A percentile compares a stretch with the other conserved stretches of the same genome.
phyloP scores from a whole-genome alignment of 345 rosid species.

The Trapa bicornis region DNA sequence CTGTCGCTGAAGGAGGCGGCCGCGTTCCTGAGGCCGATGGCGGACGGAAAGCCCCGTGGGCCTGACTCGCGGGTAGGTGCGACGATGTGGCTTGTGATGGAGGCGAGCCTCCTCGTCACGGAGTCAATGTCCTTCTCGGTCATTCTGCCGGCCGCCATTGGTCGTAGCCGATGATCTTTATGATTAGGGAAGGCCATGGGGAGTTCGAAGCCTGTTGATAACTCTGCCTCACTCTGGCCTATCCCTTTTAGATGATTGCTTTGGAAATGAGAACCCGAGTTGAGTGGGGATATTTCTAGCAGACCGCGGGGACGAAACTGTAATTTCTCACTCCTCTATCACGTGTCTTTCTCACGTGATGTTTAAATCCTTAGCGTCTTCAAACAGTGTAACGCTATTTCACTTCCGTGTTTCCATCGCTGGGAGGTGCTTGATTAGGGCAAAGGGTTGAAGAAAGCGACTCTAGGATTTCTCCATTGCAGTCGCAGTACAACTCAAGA shows the following conservation, averaged over 20 bases:
- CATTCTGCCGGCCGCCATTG: conserved; percentile 13
- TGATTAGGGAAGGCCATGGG: background rate
- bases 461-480: too few relatives aligned
- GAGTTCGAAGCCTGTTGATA: background rate
- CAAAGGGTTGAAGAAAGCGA: too few relatives aligned
- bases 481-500: too few relatives aligned
- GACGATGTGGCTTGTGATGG: conserved; percentile 41
- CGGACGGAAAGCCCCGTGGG: background rate
- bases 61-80: conserved; percentile 8
- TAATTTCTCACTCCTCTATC: too few relatives aligned
- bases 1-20: conserved; percentile 43
- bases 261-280: background rate
- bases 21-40: conserved; percentile 18
- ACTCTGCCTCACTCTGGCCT: background rate
- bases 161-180: background rate
- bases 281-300: too few relatives aligned
- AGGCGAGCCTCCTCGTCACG: conserved; percentile 38
- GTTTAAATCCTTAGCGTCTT: too few relatives aligned
- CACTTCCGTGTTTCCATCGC: too few relatives aligned
- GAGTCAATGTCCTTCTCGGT: conserved; percentile 22
- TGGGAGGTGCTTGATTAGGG: too few relatives aligned
- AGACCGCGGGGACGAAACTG: too few relatives aligned
- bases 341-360: too few relatives aligned
- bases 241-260: background rate
- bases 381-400: too few relatives aligned